These are phyloP conservation scores for Boletus rubroflammeus DNA, from an alignment of 768 basidiomycete species.

Conservation along the genomic window DNA sequence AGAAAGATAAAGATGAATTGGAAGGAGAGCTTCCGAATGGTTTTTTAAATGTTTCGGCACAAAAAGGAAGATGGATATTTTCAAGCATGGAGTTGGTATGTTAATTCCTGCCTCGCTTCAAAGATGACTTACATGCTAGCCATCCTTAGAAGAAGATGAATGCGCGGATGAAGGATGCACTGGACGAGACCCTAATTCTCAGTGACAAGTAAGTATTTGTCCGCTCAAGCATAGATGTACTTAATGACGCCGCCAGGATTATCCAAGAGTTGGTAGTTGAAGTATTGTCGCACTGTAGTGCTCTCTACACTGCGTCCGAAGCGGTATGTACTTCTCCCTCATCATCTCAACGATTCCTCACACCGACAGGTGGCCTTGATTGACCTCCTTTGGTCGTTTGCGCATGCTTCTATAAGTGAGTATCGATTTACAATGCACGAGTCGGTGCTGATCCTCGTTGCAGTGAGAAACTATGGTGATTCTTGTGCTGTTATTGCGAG, in stretches of 20 bases:
- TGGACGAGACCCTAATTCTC: constrained; percentile 85
- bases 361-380: constrained; percentile 68
- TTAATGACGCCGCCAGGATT: constrained; percentile 45
- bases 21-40: constrained; percentile 58
- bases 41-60: constrained; percentile 63
- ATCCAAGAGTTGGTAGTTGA: constrained; percentile 73
- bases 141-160: constrained; percentile 74
- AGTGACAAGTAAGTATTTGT: constrained; percentile 62
- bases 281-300: constrained; percentile 69
- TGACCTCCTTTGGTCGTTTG: constrained; percentile 89
- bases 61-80: constrained; percentile 72
- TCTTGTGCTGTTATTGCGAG: neutral
- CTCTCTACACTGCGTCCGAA: constrained; percentile 87
- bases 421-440: neutral
- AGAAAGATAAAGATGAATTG: constrained; percentile 54
- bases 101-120: neutral
- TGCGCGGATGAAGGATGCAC: constrained; percentile 81
- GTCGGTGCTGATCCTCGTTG: neutral
- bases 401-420: constrained; percentile 78
- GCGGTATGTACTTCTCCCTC: constrained; percentile 45
- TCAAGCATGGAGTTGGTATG: constrained; percentile 79
- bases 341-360: neutral
- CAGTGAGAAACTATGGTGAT: constrained; percentile 52
- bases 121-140: neutral
- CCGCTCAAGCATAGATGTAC: neutral